Percentiles rank a stretch among this genome's conserved stretches.
phyloP scores from a whole-genome alignment of 352 stramenopile genomes.

The Thalassiosira livingstoniorum region DNA sequence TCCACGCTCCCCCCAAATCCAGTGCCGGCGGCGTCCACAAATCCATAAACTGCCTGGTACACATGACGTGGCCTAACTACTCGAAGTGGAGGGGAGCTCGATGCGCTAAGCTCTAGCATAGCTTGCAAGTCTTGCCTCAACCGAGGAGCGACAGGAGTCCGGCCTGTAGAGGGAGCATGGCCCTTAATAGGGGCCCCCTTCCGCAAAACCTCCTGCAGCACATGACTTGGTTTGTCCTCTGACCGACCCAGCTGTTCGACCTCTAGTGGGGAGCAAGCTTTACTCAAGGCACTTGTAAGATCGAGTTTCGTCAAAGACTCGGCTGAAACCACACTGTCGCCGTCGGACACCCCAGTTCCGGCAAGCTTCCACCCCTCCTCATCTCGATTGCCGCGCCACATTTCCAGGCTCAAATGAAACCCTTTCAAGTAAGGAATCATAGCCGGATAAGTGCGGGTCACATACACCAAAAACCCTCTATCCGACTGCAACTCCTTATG shows the following conservation, averaged over 20 bases:
- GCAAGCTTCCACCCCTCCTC: slow-evolving; percentile 58
- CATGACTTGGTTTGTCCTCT: too few species aligned
- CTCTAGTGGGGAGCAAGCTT: too few species aligned
- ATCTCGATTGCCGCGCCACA: slow-evolving; percentile 49
- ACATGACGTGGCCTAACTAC: slow-evolving; percentile 1
- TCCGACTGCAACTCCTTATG: slow-evolving; percentile 42
- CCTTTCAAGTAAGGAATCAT: slow-evolving; percentile 66
- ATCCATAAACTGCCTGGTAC: slow-evolving; percentile 29
- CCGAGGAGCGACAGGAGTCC: slow-evolving; percentile 32
- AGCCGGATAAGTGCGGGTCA: slow-evolving; percentile 38
- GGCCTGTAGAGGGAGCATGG: not conserved
- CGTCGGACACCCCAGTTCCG: not conserved
- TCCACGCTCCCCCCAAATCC: slow-evolving; percentile 40
- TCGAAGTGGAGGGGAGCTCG: slow-evolving; percentile 3
- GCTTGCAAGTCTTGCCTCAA: slow-evolving; percentile 49
- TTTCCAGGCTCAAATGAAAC: slow-evolving; percentile 59
- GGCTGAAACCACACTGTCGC: too few species aligned
- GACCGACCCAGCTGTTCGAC: too few species aligned
- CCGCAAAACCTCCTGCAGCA: too few species aligned
- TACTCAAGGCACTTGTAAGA: too few species aligned
- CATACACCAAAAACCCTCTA: slow-evolving; percentile 63
- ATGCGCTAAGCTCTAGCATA: slow-evolving; percentile 25
- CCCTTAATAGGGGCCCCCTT: not conserved
- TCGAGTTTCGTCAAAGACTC: slow-evolving; percentile 26
- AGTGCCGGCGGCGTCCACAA: slow-evolving; percentile 50